Percentiles rank a stretch among this genome's conserved stretches.
These are phyloP conservation scores for Penicillium janthinellum DNA, from an alignment of 2,329 filamentous ascomycete species.

Conservation along the genomic window DNA sequence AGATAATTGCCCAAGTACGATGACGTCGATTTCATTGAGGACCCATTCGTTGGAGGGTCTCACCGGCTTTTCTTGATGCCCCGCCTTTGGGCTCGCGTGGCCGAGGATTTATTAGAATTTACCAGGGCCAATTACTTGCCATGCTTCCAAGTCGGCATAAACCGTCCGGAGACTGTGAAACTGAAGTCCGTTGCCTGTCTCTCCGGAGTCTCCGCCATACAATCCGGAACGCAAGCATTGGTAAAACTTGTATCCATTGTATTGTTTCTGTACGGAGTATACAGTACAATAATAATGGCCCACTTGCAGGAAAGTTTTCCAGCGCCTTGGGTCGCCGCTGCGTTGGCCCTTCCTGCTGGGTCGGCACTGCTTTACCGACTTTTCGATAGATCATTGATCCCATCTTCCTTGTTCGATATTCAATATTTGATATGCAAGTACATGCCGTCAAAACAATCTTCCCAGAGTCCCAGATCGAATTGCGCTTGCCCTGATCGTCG, in stretches of 20 bases:
- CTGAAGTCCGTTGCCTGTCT: slow-evolving; percentile 11
- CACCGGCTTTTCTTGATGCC: slow-evolving; percentile 23
- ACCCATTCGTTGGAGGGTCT: slow-evolving; percentile 11
- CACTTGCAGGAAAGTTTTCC: slow-evolving; percentile 25
- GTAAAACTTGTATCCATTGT: neutral
- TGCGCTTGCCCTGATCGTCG: neutral
- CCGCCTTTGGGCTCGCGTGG: slow-evolving; percentile 25
- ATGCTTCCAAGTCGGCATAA: neutral
- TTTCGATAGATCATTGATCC: slow-evolving; percentile 13
- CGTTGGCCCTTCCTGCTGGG: slow-evolving; percentile 24
- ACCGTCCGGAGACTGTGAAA: neutral
- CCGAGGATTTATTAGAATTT: neutral
- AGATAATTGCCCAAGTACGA: slow-evolving; percentile 15
- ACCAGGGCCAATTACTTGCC: too few species aligned
- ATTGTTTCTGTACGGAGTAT: slow-evolving; percentile 14
- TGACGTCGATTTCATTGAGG: slow-evolving; percentile 22
- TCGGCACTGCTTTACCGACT: slow-evolving; percentile 29
- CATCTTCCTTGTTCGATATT: neutral
- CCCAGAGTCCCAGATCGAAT: neutral
- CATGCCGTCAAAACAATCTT: neutral
- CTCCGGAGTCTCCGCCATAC: slow-evolving; percentile 13
- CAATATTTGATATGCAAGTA: slow-evolving; percentile 1
- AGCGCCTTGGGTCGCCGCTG: slow-evolving; percentile 23
- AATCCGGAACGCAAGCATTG: slow-evolving; percentile 7
- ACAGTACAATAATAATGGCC: slow-evolving; percentile 19